A percentile compares a stretch with the other conserved stretches of the same genome.
Evolutionary conservation across 371 early-diverging fungal species (phyloP).

Genomic region (Mortierella sp.): DNA sequence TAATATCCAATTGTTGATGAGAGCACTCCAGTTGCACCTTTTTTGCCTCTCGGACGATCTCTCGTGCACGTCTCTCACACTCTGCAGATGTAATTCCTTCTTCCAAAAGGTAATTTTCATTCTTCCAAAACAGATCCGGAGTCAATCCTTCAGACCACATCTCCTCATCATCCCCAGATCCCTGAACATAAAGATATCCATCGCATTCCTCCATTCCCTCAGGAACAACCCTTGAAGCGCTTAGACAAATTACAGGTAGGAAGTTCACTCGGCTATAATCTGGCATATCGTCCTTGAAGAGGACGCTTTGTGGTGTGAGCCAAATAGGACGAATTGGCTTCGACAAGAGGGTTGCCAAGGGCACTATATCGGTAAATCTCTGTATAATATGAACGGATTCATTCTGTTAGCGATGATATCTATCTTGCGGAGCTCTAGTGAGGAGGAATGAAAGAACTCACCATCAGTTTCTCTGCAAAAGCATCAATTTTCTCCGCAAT

Average conservation of each 20-base stretch:
- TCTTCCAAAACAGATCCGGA: constrained; percentile 79
- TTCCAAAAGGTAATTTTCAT: constrained; percentile 63
- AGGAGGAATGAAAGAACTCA: constrained; percentile 8
- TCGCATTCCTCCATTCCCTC: constrained; percentile 66
- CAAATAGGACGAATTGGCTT: constrained; percentile 88
- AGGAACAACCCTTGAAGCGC: constrained; percentile 74
- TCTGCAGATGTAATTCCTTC: constrained; percentile 41
- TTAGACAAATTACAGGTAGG: constrained; percentile 78
- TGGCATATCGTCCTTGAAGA: constrained; percentile 60
- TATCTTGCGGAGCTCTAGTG: neutral
- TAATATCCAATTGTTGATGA: constrained; percentile 22
- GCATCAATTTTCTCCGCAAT: constrained; percentile 68
- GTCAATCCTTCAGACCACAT: constrained; percentile 84
- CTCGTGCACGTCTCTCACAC: constrained; percentile 63
- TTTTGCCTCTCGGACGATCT: constrained; percentile 55
- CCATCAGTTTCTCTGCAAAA: constrained; percentile 73
- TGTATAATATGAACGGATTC: constrained; percentile 2
- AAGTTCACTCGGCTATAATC: constrained; percentile 66
- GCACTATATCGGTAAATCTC: constrained; percentile 64
- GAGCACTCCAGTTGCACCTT: constrained; percentile 6
- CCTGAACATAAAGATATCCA: constrained; percentile 86
- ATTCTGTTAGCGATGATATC: neutral
- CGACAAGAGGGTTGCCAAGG: constrained; percentile 50
- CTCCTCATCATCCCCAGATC: constrained; percentile 92
- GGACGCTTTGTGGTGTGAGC: constrained; percentile 76